A percentile compares a stretch with the other conserved stretches of the same genome.
Conservation (phyloP, 2,329 filamentous ascomycete genomes). For the Metarhizium robertsii region DNA sequence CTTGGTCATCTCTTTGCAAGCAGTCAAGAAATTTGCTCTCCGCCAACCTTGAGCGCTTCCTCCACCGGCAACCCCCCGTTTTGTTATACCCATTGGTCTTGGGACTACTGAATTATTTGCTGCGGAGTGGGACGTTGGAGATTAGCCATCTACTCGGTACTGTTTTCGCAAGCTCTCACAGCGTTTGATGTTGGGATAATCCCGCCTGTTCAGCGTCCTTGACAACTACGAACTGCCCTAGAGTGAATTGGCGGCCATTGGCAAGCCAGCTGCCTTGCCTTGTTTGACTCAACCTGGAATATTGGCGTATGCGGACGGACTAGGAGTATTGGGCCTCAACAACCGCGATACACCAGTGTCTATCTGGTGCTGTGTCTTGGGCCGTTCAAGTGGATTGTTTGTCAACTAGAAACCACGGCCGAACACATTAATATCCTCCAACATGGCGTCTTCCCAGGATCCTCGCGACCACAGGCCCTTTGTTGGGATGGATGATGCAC, state of each 20-base stretch:
- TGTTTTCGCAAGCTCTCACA: too few relatives aligned
- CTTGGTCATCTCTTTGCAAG: background rate
- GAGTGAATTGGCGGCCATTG: background rate
- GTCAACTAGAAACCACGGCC: background rate
- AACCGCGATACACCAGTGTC: background rate
- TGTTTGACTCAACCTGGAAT: background rate
- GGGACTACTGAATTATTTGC: too few relatives aligned
- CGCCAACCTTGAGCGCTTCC: too few relatives aligned
- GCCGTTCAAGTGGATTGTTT: too few relatives aligned
- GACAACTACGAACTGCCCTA: background rate
- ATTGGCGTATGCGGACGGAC: background rate
- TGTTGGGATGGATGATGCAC: slow-evolving; percentile 6
- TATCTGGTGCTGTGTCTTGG: too few relatives aligned
- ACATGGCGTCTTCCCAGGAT: background rate
- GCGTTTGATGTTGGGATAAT: background rate
- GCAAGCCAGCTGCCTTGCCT: background rate
- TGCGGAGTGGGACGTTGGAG: too few relatives aligned
- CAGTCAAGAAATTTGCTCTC: too few relatives aligned
- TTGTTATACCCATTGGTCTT: too few relatives aligned
- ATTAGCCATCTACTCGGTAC: too few relatives aligned
- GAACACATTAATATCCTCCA: background rate
- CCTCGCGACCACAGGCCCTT: slow-evolving; percentile 1
- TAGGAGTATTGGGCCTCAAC: background rate
- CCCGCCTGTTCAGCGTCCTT: background rate
- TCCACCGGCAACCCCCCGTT: too few relatives aligned